Conservation (phyloP, 345 rosid genomes). For the Eucalyptus cloeziana region DNA sequence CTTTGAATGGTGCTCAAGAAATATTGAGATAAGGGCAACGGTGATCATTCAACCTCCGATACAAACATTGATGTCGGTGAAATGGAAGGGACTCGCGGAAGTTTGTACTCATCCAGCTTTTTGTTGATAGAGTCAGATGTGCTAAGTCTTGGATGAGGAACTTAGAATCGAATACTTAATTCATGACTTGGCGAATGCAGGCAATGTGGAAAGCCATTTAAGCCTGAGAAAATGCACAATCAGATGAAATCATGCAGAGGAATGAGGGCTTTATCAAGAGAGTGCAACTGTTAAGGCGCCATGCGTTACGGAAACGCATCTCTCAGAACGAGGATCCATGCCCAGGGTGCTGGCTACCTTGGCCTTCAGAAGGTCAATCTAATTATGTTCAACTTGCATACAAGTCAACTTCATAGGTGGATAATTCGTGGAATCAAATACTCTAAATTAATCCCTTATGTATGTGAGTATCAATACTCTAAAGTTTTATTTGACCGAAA, state of each 20-base stretch:
- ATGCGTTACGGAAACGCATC: background rate
- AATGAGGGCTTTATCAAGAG: slow-evolving; percentile 11
- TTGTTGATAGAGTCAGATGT: background rate
- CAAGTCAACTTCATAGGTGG: background rate
- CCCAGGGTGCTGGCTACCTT: background rate
- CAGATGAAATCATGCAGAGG: slow-evolving; percentile 72
- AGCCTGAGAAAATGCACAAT: slow-evolving; percentile 61
- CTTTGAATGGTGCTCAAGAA: background rate
- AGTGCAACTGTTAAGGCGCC: background rate
- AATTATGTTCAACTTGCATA: background rate
- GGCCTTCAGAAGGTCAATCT: background rate
- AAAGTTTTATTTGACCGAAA: background rate
- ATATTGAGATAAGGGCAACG: background rate
- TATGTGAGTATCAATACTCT: background rate
- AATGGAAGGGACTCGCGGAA: background rate
- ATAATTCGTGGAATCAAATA: background rate
- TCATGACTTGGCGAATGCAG: slow-evolving; percentile 12
- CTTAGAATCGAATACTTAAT: background rate
- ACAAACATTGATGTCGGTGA: background rate
- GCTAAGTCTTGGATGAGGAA: background rate
- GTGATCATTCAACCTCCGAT: background rate
- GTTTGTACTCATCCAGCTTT: background rate
- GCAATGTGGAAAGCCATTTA: slow-evolving; percentile 68
- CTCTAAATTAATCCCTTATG: background rate
- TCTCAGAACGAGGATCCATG: background rate